Evolutionary conservation across 2,329 filamentous ascomycete species (phyloP), one percentile per base, ranked within the genome.

Genomic region (Byssothecium circinans): DNA sequence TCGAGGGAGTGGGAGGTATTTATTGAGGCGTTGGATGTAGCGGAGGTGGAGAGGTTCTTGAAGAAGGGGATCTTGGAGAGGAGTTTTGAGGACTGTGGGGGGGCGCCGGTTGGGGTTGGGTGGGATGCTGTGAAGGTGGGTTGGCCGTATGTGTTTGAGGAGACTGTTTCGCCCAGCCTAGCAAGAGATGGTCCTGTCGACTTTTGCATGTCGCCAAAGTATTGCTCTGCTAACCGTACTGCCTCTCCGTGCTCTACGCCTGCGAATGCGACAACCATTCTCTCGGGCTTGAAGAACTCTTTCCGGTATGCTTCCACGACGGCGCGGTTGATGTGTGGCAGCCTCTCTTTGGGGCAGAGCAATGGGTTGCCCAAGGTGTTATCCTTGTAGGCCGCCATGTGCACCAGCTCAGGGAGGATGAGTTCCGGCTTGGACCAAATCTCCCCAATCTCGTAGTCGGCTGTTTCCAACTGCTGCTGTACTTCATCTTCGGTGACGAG

Each of bases 361-460:
- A 99, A 72, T 3, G 94, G 94, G 72, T 97, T 95, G 30, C 94
- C 94, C 11, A 99, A 79, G 0, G 94, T 97, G 74, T 99, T 97
- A 68, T 94, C 88, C 76, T 91, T 94, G 75, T 89, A 99, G 2
- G 91, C 94, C 8, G 94, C 91, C 77, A 91, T 94, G 71, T 99
- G 94, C 30, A 97, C 87, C 60, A 99, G 75, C 74, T 99, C 94
- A 0, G 94, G 94, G 51, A 99, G 77, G 60, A 99, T 97, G 46
- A 99, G 81, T 65, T 97, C 92, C 0, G 94, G 91, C 78, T 95
- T 97, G 61, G 87, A 87, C 94, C 94, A 99, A 47, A 99, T 97
- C 77, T 97, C 94, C 19, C 85, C 84, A 69, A 99, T 94, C 75
- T 99, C 94, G 68, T 97, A 99, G 43, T 91, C 84, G 8, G 92